Evolutionary conservation across 2,329 filamentous ascomycete species (phyloP), one percentile per base, ranked within the genome.

Genomic region (Phaeophleospora eucalypticola): DNA sequence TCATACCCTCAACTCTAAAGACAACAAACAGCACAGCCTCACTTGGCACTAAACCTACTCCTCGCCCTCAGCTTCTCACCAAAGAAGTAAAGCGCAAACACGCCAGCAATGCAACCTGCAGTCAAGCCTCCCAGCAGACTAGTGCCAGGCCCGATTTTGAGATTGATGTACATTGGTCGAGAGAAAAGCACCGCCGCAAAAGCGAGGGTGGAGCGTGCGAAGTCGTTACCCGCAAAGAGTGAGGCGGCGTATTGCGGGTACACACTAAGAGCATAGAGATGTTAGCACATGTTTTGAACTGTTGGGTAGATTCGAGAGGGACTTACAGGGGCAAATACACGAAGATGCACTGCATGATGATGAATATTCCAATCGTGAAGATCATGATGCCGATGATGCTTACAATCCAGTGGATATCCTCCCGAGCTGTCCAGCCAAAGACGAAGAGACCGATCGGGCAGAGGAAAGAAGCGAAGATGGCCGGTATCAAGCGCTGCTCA

Each of bases 151-250:
- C 72, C 79, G 20, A 85, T 75, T 12, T 81, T 81, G 4, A 85
- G 58, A 55, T 81, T 79, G 14, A 67, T 63, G 46, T 77, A 85
- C 44, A 85, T 69, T 4, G 82, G 81, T 38, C 76, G 71, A 0
- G 77, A 74, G 56, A 83, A 84, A 16, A 84, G 65, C 37, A 85
- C 74, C 19, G 76, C 77, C 0, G 74, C 80, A 42, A 77, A 80
- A 4, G 81, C 82, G 2, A 85, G 65, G 2, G 78, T 74, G 21
- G 71, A 75, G 34, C 79, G 71, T 63, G 77, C 74, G 61, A 81
- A 78, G 66, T 82, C 79, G 58, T 82, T 83, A 4, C 72, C 78
- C 1, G 80, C 79, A 58, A 83, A 82, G 17, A 83, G 65, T 40
- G 71, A 76, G 32, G 80, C 79, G 0, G 79, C 78, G 58, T 70